Base-by-base conservation (phyloP, 345 rosid genomes). In the Geranium brycei region DNA sequence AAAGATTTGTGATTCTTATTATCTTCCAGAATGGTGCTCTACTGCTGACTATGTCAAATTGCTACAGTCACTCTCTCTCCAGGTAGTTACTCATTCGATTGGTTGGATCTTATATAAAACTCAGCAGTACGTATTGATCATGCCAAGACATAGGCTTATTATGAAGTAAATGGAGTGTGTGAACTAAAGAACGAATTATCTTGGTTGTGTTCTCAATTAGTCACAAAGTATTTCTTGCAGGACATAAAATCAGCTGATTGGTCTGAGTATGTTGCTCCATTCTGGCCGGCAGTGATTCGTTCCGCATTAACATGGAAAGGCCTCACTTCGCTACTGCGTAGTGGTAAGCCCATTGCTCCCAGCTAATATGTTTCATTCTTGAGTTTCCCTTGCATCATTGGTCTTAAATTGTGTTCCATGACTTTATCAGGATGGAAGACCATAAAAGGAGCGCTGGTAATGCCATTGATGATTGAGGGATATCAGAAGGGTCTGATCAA, bases 401-500 rank as follows among this genome's bases (percentile, higher is more conserved):
- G 17, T 11, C 17, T 38, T 1, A 3, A 6, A 53, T 64, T 23
- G 17, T 14, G 62, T 23, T 66, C 30, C 10, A 58, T 28, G 4
- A 59, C 13, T 15, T 69, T 35, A 35, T 47, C 79, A 87, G 95
- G 96, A 64, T 60, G 73, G 58, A 89, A 89, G 75, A 81, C 96
- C 56, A 77, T 91, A 16, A 80, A 76, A 77, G 96, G 96, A 75
- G 98, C 98, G 1, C 66, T 89, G 66, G 93, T 80, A 41, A 85
- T 91, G 92, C 98, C 98, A 41, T 71, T 87, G 79, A 87, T 91
- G 95, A 89, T 91, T 4, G 78, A 89, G 79, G 98, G 98, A 18
- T 87, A 73, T 87, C 74, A 82, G 83, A 91, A 89, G 72, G 91
- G 79, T 63, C 67, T 91, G n/a, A 84, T 89, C 31, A 89, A 87